phyloP scores from a whole-genome alignment of 352 stramenopile species.

The Lagenidium sp. region DNA sequence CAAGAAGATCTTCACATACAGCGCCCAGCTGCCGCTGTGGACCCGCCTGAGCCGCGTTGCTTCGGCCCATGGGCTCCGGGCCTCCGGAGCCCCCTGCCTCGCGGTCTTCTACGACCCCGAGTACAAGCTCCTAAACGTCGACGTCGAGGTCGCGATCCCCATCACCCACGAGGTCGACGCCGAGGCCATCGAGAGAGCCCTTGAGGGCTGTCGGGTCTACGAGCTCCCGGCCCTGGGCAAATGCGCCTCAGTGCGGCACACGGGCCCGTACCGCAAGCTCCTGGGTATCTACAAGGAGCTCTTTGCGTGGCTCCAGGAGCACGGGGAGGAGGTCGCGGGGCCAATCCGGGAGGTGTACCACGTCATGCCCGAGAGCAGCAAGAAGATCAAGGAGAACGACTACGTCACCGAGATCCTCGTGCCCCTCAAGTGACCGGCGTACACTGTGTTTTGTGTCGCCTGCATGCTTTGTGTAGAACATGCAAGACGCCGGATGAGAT shows the following conservation, averaged over 20 bases:
- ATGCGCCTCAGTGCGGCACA: slow-evolving; percentile 22
- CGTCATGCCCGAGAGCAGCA: not conserved
- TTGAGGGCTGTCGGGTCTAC: not conserved
- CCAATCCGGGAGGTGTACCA: slow-evolving; percentile 10
- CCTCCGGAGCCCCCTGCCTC: slow-evolving; percentile 17
- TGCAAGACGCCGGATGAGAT: too few species aligned
- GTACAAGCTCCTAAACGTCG: slow-evolving; percentile 28
- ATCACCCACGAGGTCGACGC: slow-evolving; percentile 12
- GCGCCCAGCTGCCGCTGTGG: not conserved
- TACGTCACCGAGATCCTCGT: slow-evolving; percentile 5
- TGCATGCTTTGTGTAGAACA: too few species aligned
- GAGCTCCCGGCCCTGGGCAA: slow-evolving; percentile 13
- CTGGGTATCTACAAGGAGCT: slow-evolving; percentile 14
- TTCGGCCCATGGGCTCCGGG: not conserved
- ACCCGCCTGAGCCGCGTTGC: not conserved
- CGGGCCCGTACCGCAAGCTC: slow-evolving; percentile 19
- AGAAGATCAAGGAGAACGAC: not conserved
- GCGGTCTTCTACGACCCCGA: slow-evolving; percentile 29
- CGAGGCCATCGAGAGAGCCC: slow-evolving; percentile 4
- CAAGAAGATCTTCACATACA: not conserved
- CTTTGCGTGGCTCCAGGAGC: slow-evolving; percentile 3
- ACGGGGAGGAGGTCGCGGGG: slow-evolving; percentile 1
- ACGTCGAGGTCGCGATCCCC: slow-evolving; percentile 39
- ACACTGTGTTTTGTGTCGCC: too few species aligned
- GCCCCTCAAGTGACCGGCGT: too few species aligned